Conservation (phyloP, 192 early-diverging fungal genomes). For the Paraglomus brasilianum region DNA sequence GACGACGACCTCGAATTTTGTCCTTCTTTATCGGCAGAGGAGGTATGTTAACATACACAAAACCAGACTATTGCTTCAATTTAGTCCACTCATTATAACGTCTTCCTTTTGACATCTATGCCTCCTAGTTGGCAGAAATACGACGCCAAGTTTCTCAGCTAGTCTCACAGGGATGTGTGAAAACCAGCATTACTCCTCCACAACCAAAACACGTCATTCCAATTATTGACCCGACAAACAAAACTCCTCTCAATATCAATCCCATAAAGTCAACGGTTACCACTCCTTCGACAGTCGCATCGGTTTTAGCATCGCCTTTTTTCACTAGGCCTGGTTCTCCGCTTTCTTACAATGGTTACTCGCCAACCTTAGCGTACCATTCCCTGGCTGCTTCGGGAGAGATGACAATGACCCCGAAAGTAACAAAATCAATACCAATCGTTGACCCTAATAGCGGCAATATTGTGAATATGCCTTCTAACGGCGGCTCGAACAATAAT, state of each 20-base stretch:
- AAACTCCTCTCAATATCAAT: slow-evolving; percentile 45
- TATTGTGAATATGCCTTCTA: slow-evolving; percentile 30
- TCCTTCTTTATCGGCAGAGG: slow-evolving; percentile 50
- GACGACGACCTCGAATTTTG: slow-evolving; percentile 62
- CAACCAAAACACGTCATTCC: slow-evolving; percentile 43
- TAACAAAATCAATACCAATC: slow-evolving; percentile 32
- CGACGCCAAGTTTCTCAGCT: slow-evolving; percentile 30
- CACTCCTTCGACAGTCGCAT: slow-evolving; percentile 20
- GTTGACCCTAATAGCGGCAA: slow-evolving; percentile 30
- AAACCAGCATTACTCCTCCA: slow-evolving; percentile 15
- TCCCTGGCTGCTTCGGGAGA: background rate
- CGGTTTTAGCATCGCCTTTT: slow-evolving; percentile 14
- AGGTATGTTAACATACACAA: slow-evolving; percentile 39
- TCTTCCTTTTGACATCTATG: background rate
- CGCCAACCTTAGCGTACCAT: slow-evolving; percentile 23
- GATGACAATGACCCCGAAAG: slow-evolving; percentile 32
- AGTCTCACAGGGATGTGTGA: slow-evolving; percentile 7
- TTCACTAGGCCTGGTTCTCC: slow-evolving; percentile 25
- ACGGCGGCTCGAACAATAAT: slow-evolving; percentile 19
- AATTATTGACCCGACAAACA: slow-evolving; percentile 51
- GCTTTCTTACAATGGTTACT: slow-evolving; percentile 15
- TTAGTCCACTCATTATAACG: background rate
- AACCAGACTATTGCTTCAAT: no score
- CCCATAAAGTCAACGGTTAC: slow-evolving; percentile 10
- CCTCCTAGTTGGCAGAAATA: slow-evolving; percentile 43